Percentiles rank a stretch among this genome's conserved stretches.
These are phyloP conservation scores for Boletus mariae DNA, from an alignment of 1,284 basidiomycete species.

Conservation along the genomic window DNA sequence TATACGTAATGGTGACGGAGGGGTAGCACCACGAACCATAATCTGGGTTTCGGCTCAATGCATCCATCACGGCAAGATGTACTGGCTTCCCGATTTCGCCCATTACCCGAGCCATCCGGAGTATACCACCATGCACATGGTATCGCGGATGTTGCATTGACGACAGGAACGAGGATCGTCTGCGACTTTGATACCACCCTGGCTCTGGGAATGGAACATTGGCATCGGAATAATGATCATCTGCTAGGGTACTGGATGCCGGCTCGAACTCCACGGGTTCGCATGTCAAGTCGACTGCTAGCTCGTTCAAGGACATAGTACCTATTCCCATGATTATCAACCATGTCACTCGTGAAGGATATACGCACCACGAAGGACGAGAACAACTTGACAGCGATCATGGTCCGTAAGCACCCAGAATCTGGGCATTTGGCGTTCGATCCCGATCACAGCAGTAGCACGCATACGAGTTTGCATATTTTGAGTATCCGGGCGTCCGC, in stretches of 20 bases:
- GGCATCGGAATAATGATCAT: constrained; percentile 23
- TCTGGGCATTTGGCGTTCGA: constrained; percentile 68
- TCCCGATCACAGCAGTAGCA: constrained; percentile 55
- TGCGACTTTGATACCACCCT: constrained; percentile 22
- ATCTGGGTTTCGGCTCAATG: constrained; percentile 61
- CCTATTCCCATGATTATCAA: constrained; percentile 37
- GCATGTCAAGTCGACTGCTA: constrained; percentile 79
- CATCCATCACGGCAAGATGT: constrained; percentile 68
- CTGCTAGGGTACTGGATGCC: constrained; percentile 36
- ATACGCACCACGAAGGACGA: constrained; percentile 60
- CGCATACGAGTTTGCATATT: constrained; percentile 39
- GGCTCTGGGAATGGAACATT: constrained; percentile 31
- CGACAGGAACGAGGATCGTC: constrained; percentile 24
- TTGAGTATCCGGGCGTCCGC: constrained; percentile 23
- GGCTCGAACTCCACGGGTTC: constrained; percentile 66
- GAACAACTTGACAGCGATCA: constrained; percentile 63
- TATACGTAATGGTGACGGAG: background rate
- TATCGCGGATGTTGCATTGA: constrained; percentile 35
- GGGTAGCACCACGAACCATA: constrained; percentile 51
- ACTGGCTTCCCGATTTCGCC: constrained; percentile 74
- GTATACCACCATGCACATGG: constrained; percentile 75
- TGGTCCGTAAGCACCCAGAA: constrained; percentile 83
- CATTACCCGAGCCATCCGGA: constrained; percentile 75
- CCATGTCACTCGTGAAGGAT: background rate
- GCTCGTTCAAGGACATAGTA: constrained; percentile 81